Base-by-base conservation (phyloP, 352 stramenopile species). In the Pythium rhizo-oryzae region DNA sequence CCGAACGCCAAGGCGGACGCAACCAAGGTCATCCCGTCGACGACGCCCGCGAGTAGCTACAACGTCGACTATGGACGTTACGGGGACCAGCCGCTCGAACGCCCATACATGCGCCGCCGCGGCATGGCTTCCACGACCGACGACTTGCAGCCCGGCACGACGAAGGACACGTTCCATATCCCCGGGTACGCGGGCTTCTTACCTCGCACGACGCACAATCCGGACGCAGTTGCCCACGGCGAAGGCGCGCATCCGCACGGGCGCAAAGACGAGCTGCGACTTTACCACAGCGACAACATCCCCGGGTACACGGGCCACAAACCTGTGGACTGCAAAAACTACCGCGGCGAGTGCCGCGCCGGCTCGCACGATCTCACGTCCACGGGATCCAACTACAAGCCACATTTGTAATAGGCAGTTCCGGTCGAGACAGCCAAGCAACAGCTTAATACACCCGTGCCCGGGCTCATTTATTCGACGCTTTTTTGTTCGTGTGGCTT, bases 231-330 rank as follows among this genome's bases (percentile, higher is more conserved):
- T 0, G 67, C 69, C 0, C 87, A 95, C 24, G 82, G 77, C 0
- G 82, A 91, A 53, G 81, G 83, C 16, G 70, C 71, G 0, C 51
- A 80, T 33, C 50, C 71, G 21, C 84, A 72, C 16, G 73, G 70
- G 1, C 75, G 79, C 21, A 72, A 72, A 15, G 75, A 78, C 56
- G 76, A 77, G 16, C 65, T 94, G 28, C 81, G 84, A n/a, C 71
- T 96, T 19, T 95, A 87, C 65, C 75, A 96, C 65, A 87, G 67
- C 63, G 84, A 94, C 60, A 94, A 96, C 55, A 68, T 96, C 16
- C 86, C 89, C 0, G 87, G 87, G 0, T 96, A 96, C 72, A 89
- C 86, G 11, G 87, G 89, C 1, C 84, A 94, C 75, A 91, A 92
- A 37, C 83, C 87, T 0, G 70, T 83, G 23, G 83, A 92, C 67